Percentiles rank a stretch among this genome's conserved stretches.
phyloP scores from a whole-genome alignment of 345 rosid genomes.

The Arabis hirsuta region DNA sequence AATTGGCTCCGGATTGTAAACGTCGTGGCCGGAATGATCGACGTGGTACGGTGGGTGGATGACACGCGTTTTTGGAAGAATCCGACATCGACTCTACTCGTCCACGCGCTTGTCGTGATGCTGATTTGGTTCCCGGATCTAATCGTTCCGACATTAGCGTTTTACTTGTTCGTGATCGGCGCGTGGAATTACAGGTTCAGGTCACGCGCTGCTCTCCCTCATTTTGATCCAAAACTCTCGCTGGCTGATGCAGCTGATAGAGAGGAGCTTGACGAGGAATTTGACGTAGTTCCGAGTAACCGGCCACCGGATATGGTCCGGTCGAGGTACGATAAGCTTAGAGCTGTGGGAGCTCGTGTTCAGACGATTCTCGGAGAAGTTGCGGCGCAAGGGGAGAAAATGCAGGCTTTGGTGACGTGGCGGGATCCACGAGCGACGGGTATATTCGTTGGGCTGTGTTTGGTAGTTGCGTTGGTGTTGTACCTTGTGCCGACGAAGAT shows the following conservation, averaged over 20 bases:
- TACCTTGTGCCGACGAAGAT: constrained; percentile 80
- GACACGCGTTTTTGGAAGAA: constrained; percentile 80
- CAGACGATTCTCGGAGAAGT: constrained; percentile 73
- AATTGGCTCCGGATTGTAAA: constrained; percentile 80
- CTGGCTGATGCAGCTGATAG: constrained; percentile 57
- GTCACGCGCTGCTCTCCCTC: constrained; percentile 56
- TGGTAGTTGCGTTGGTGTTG: constrained; percentile 64
- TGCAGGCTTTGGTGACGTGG: constrained; percentile 86
- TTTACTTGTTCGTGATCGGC: constrained; percentile 76
- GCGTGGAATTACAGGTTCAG: constrained; percentile 79
- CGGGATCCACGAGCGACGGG: constrained; percentile 83
- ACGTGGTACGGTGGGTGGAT: constrained; percentile 77
- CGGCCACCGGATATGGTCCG: constrained; percentile 55
- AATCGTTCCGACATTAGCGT: constrained; percentile 68
- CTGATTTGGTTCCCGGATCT: constrained; percentile 84
- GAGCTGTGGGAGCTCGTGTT: constrained; percentile 56
- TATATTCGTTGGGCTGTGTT: constrained; percentile 73
- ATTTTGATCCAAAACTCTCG: constrained; percentile 76
- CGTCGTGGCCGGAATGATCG: constrained; percentile 56
- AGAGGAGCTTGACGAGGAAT: constrained; percentile 87
- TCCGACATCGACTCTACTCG: constrained; percentile 72
- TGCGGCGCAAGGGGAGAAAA: constrained; percentile 71
- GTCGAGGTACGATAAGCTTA: constrained; percentile 65
- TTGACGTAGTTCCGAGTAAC: constrained; percentile 62
- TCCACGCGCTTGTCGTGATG: constrained; percentile 73